Evolutionary conservation across 345 rosid genomes (phyloP).

Genomic region (Syzygium grande): DNA sequence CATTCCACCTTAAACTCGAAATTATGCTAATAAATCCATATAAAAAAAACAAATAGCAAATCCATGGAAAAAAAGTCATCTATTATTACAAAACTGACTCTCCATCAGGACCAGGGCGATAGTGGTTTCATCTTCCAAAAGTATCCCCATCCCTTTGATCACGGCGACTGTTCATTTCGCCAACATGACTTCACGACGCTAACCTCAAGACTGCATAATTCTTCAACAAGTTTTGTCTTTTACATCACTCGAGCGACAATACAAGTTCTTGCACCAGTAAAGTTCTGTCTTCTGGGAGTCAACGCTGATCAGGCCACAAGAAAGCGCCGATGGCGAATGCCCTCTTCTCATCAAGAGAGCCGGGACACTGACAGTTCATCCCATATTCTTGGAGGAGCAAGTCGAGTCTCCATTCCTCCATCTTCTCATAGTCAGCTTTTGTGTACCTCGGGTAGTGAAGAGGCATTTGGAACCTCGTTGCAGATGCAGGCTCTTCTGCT

Average conservation of each 20-base stretch:
- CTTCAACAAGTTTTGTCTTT: not conserved
- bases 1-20: not conserved
- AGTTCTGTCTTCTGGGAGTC: not conserved
- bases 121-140: not conserved
- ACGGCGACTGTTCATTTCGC: not conserved
- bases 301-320: conserved; percentile 45
- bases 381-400: conserved; percentile 46
- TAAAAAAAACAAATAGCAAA: not conserved
- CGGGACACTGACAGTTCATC: conserved; percentile 20
- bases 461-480: conserved; percentile 44
- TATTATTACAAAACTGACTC: not conserved
- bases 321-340: conserved; percentile 41
- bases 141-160: not conserved
- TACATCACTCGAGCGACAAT: not conserved
- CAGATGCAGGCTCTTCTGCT: conserved; percentile 2
- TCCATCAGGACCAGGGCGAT: not conserved
- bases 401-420: conserved; percentile 45
- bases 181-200: not conserved
- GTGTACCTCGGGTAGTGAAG: conserved; percentile 46
- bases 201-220: not conserved
- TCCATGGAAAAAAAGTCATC: not conserved
- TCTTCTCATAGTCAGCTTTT: conserved; percentile 41
- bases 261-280: not conserved
- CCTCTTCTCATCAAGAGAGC: conserved; percentile 37
- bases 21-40: not conserved